Percentiles rank a stretch among this genome's conserved stretches.
Conservation (phyloP, 75 land plant species). For the Cupressus sempervirens region DNA sequence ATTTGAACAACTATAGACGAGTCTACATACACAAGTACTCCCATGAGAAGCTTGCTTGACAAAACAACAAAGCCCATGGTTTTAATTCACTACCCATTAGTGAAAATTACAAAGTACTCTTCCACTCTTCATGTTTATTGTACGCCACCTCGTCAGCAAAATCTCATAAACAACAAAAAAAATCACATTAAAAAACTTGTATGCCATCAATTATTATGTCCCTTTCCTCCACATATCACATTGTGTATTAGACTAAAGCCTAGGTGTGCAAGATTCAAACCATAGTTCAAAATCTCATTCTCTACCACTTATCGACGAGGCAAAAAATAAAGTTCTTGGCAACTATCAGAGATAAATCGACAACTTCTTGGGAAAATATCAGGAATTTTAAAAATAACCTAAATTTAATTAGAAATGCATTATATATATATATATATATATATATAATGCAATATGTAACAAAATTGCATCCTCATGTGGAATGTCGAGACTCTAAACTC, state of each 20-base stretch:
- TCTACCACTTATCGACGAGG: too few species aligned
- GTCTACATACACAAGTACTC: neutral
- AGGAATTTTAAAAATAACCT: too few species aligned
- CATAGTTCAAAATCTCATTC: too few species aligned
- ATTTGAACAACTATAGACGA: neutral
- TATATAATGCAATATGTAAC: too few species aligned
- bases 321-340: too few species aligned
- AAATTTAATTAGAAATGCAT: too few species aligned
- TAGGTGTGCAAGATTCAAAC: neutral
- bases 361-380: too few species aligned
- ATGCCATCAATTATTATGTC: neutral
- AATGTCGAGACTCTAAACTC: too few species aligned
- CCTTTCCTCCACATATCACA: neutral
- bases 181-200: neutral
- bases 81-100: neutral
- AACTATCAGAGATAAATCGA: too few species aligned
- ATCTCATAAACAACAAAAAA: neutral
- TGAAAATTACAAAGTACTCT: neutral
- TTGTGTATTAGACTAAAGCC: neutral
- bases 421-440: too few species aligned
- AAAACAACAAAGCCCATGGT: neutral
- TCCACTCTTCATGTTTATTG: neutral
- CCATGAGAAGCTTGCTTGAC: neutral
- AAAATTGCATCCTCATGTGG: too few species aligned
- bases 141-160: neutral